A percentile compares a stretch with the other conserved stretches of the same genome.
These are phyloP conservation scores for Xylaria flabelliformis DNA, from an alignment of 495 filamentous ascomycete species.

Conservation along the genomic window DNA sequence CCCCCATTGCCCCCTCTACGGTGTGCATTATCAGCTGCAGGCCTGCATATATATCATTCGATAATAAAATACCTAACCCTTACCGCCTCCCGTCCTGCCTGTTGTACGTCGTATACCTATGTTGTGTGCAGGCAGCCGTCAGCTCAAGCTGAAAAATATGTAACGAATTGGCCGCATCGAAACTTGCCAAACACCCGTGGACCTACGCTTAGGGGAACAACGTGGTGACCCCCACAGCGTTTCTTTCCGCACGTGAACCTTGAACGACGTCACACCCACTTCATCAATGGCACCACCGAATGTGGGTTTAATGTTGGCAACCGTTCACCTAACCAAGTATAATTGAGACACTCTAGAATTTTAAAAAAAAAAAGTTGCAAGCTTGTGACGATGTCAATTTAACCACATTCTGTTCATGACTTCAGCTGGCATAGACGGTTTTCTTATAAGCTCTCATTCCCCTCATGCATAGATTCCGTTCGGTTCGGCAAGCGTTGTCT, in stretches of 20 bases:
- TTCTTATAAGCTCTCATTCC: background rate
- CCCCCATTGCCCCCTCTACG: background rate
- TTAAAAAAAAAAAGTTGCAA: background rate
- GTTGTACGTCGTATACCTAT: constrained; percentile 16
- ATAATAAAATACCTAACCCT: background rate
- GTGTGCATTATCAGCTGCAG: constrained; percentile 20
- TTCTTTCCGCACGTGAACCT: background rate
- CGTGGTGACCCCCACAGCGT: constrained; percentile 7
- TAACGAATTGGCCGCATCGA: background rate
- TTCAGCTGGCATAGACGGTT: constrained; percentile 4
- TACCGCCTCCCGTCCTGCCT: background rate
- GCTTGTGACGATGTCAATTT: background rate
- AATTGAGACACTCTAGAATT: background rate
- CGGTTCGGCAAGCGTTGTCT: constrained; percentile 30
- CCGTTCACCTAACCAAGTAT: background rate
- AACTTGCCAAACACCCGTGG: background rate
- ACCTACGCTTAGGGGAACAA: background rate
- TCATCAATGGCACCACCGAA: constrained; percentile 19
- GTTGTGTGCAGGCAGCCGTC: constrained; percentile 10
- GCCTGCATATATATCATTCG: constrained; percentile 8
- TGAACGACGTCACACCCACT: constrained; percentile 23
- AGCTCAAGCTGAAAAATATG: background rate
- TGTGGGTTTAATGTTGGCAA: background rate
- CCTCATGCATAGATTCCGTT: constrained; percentile 33
- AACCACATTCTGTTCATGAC: background rate